Evolutionary conservation across 345 rosid genomes (phyloP).

Genomic region (Erodium maritimum): DNA sequence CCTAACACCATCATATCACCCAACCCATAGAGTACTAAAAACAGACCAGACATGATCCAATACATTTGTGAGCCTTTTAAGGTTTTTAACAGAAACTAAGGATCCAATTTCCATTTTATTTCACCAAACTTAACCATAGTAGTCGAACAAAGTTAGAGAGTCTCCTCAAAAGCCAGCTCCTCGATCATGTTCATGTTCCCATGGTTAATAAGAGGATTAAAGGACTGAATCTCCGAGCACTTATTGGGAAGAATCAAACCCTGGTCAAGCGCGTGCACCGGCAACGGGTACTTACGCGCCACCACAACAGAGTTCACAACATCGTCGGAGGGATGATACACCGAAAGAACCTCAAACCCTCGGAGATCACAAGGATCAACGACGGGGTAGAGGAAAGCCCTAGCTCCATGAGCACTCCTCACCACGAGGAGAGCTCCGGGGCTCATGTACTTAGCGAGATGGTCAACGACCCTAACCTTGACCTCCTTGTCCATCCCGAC

Average conservation of each 20-base stretch:
- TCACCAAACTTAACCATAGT: not conserved
- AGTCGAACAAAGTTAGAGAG: too few relatives aligned
- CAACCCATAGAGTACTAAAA: too few relatives aligned
- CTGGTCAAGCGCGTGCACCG: constrained; percentile 12
- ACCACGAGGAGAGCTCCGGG: constrained; percentile 60
- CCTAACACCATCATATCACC: too few relatives aligned
- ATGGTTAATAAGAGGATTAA: constrained; percentile 39
- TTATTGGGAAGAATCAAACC: constrained; percentile 34
- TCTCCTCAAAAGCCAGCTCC: constrained; percentile 47
- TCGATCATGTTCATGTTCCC: constrained; percentile 49
- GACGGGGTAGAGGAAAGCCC: constrained; percentile 81
- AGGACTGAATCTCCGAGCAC: constrained; percentile 46
- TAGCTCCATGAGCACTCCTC: constrained; percentile 85
- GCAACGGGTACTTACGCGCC: constrained; percentile 37
- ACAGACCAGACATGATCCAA: too few relatives aligned
- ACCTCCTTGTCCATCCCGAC: constrained; percentile 81
- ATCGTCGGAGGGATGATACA: constrained; percentile 75
- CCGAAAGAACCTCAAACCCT: constrained; percentile 62
- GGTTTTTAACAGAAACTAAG: not conserved
- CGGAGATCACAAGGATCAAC: constrained; percentile 53
- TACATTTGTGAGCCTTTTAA: too few relatives aligned
- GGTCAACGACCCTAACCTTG: constrained; percentile 45
- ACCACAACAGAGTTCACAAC: constrained; percentile 68
- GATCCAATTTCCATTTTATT: not conserved
- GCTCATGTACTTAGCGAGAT: constrained; percentile 64